Evolutionary conservation across 371 early-diverging fungal species (phyloP).

Genomic region (Lichtheimia corymbifera): DNA sequence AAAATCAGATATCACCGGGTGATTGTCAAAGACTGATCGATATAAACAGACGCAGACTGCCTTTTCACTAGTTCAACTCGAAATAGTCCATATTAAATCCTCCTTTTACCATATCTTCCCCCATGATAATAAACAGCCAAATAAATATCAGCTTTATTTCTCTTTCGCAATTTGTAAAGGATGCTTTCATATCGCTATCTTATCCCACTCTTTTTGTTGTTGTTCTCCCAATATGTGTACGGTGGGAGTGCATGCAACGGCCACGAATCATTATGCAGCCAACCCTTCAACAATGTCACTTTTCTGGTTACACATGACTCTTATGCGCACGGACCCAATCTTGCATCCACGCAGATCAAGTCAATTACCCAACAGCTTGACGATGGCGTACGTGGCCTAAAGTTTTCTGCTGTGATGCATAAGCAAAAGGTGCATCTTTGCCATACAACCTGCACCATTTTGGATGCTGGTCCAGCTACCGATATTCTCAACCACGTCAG

Average conservation of each 20-base stretch:
- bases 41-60: no score
- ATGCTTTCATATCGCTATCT: no score
- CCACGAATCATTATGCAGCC: constrained; percentile 57
- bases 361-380: constrained; percentile 61
- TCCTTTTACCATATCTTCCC: no score
- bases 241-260: constrained; percentile 60
- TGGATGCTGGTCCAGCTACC: constrained; percentile 60
- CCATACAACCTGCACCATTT: constrained; percentile 58
- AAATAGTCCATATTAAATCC: no score
- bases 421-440: constrained; percentile 58
- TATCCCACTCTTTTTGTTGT: no score
- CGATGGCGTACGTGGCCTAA: constrained; percentile 73
- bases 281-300: constrained; percentile 56
- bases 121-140: no score
- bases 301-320: constrained; percentile 74
- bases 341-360: constrained; percentile 66
- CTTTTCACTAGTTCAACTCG: no score
- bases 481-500: constrained; percentile 50
- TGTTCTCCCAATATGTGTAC: no score
- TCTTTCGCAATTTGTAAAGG: no score
- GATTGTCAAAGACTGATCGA: no score
- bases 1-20: no score
- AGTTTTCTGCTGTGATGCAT: constrained; percentile 66
- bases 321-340: constrained; percentile 52
- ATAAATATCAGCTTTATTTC: no score